Evolutionary conservation across 495 filamentous ascomycete genomes (phyloP).

Genomic region (Penicillium coprophilum): DNA sequence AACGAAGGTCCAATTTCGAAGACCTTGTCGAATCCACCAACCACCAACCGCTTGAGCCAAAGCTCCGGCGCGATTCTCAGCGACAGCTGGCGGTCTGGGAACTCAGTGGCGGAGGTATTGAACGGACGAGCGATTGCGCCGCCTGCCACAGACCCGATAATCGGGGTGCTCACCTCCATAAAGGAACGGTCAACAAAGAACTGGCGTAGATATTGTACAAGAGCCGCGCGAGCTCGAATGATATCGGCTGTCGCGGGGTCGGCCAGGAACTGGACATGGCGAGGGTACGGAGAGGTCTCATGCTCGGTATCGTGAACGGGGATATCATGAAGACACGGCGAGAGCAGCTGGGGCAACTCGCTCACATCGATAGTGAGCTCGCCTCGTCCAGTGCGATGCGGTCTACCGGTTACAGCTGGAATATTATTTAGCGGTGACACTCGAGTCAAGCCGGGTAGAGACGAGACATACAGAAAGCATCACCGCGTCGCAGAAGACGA

Average conservation of each 20-base stretch:
- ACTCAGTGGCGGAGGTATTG: slow-evolving; percentile 68
- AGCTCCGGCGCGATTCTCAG: slow-evolving; percentile 90
- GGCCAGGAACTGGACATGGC: slow-evolving; percentile 79
- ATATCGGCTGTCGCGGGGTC: slow-evolving; percentile 64
- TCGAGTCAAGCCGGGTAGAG: slow-evolving; percentile 17
- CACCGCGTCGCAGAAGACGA: slow-evolving; percentile 64
- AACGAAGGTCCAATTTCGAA: slow-evolving; percentile 95
- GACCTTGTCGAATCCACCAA: slow-evolving; percentile 84
- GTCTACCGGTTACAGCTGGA: slow-evolving; percentile 65
- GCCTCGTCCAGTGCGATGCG: slow-evolving; percentile 68
- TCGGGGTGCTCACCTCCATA: slow-evolving; percentile 85
- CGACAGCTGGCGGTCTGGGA: slow-evolving; percentile 64
- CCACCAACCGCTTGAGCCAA: slow-evolving; percentile 88
- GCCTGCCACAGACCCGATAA: slow-evolving; percentile 71
- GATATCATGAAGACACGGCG: slow-evolving; percentile 72
- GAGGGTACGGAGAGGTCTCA: slow-evolving; percentile 64
- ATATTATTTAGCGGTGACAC: slow-evolving; percentile 14
- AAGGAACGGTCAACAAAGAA: slow-evolving; percentile 71
- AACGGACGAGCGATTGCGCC: slow-evolving; percentile 89
- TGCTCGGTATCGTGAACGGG: slow-evolving; percentile 63
- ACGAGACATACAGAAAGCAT: slow-evolving; percentile 71
- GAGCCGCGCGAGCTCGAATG: slow-evolving; percentile 68
- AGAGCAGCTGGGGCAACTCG: slow-evolving; percentile 65
- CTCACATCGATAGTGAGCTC: slow-evolving; percentile 73
- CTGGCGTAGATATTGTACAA: slow-evolving; percentile 71